Evolutionary conservation across 2,329 filamentous ascomycete species (phyloP).

Genomic region (Xylariales sp.): DNA sequence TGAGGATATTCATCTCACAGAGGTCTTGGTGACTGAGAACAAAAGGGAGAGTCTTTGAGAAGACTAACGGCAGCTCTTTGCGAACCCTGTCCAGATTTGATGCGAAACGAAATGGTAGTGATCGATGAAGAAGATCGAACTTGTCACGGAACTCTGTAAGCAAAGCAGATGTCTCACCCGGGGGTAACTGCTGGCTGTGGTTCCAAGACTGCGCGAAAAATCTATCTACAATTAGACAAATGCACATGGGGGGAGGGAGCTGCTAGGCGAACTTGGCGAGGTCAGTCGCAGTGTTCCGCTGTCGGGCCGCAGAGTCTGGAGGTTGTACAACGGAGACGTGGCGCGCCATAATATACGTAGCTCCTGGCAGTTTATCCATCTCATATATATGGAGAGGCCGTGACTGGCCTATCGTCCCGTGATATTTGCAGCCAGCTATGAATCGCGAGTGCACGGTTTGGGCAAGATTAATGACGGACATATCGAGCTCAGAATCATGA

Average conservation of each 20-base stretch:
- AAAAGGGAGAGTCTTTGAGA: constrained; percentile 13
- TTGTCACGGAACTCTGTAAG: constrained; percentile 14
- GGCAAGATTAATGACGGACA: constrained; percentile 10
- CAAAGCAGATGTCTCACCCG: constrained; percentile 4
- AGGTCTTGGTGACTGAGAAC: constrained; percentile 34
- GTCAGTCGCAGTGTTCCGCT: constrained; percentile 17
- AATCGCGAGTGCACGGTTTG: constrained; percentile 15
- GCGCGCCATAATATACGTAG: constrained; percentile 22
- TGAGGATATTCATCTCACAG: constrained; percentile 36
- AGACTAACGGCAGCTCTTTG: constrained; percentile 17
- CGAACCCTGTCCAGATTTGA: constrained; percentile 12
- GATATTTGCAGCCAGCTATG: constrained; percentile 20
- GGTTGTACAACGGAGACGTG: background rate
- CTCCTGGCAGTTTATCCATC: constrained; percentile 26
- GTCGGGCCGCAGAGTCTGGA: constrained; percentile 11
- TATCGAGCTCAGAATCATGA: constrained; percentile 13
- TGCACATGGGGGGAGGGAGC: background rate
- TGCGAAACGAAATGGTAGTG: constrained; percentile 23
- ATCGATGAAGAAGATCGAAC: constrained; percentile 12
- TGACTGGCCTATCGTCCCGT: constrained; percentile 19
- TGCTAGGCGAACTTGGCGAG: constrained; percentile 22
- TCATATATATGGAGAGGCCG: constrained; percentile 18
- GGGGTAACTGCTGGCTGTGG: background rate
- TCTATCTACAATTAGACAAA: constrained; percentile 8
- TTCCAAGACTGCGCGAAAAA: constrained; percentile 33